Evolutionary conservation across 148 eudicot species (phyloP), one percentile per base, ranked within the genome.

Genomic region (Linanthus parryae): DNA sequence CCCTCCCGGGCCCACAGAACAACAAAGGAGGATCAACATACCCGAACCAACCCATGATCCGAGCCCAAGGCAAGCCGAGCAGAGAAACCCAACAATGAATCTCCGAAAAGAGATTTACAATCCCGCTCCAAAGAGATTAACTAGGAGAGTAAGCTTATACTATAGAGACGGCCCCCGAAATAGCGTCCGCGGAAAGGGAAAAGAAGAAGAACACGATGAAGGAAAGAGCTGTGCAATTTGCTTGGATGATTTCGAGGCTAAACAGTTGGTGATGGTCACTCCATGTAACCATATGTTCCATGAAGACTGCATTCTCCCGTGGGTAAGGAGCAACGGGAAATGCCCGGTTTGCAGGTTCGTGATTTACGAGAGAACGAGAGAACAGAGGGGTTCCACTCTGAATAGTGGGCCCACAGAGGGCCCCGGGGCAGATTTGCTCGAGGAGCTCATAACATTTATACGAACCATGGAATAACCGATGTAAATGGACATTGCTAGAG

Each of bases 211-310:
- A 5, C 53, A 34, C 6, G 76, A 78, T 11, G 81, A 75, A 17
- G 86, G 59, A 6, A 44, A 60, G 9, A 79, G 69, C 28, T 91
- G 97, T 54, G 77, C 81, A 1, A 48, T 91, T 62, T 91, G 97
- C 56, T 78, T 91, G 58, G 97, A 91, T 8, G 95, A 91, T 39
- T 81, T 91, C 25, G 73, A 76, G 66, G 44, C 71, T 9, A 68
- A 58, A 36, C 69, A 76, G 51, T 51, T 64, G 28, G 80, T 86
- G 23, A 69, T 68, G 65, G 38, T 67, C 18, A 86, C 97, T 2
- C 88, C 94, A 1, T 91, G 97, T 62, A 59, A 52, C 24, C 97
- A 86, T 54, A 85, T 91, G 89, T 91, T 86, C 44, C 97, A 91
- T 49, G 95, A 91, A 34, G 92, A 78, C 3, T 91, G 97, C 70